phyloP scores from a whole-genome alignment of 306 rosid species.

The Quercus mongolica region DNA sequence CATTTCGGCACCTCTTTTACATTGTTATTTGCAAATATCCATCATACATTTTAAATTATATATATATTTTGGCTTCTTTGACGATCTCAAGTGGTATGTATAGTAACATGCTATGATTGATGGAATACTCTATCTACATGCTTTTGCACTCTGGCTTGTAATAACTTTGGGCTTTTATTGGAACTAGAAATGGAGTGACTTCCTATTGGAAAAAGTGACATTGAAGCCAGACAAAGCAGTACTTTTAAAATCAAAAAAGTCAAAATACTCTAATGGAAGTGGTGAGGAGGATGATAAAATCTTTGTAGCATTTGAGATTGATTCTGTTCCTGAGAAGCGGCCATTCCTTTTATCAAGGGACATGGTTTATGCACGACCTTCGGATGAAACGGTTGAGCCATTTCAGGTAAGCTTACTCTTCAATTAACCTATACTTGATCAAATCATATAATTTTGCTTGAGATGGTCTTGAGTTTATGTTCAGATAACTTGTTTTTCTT shows the following conservation, averaged over 20 bases:
- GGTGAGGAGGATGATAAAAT: not conserved
- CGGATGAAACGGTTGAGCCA: slow-evolving; percentile 1
- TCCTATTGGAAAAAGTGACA: slow-evolving; percentile 5
- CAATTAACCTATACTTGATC: too few species aligned
- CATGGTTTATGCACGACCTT: slow-evolving; percentile 13
- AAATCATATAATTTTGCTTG: too few species aligned
- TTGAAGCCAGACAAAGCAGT: not conserved
- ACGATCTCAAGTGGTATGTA: too few species aligned
- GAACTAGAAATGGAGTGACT: not conserved
- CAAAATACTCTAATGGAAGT: not conserved
- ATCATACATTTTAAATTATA: not conserved
- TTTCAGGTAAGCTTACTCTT: slow-evolving; percentile 8
- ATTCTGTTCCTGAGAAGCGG: not conserved
- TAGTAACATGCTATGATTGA: too few species aligned
- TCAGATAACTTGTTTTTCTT: too few species aligned
- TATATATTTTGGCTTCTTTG: not conserved
- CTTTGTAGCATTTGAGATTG: slow-evolving; percentile 18
- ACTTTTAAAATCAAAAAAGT: not conserved
- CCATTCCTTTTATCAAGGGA: slow-evolving; percentile 34
- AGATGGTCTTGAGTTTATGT: too few species aligned
- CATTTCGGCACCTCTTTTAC: too few species aligned
- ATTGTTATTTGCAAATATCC: not conserved
- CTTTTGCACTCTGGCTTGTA: not conserved
- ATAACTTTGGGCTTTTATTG: not conserved
- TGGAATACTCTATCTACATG: not conserved